Evolutionary conservation across 2,329 filamentous ascomycete species (phyloP), one percentile per base, ranked within the genome.

Genomic region (Gliomastix tumulicola): DNA sequence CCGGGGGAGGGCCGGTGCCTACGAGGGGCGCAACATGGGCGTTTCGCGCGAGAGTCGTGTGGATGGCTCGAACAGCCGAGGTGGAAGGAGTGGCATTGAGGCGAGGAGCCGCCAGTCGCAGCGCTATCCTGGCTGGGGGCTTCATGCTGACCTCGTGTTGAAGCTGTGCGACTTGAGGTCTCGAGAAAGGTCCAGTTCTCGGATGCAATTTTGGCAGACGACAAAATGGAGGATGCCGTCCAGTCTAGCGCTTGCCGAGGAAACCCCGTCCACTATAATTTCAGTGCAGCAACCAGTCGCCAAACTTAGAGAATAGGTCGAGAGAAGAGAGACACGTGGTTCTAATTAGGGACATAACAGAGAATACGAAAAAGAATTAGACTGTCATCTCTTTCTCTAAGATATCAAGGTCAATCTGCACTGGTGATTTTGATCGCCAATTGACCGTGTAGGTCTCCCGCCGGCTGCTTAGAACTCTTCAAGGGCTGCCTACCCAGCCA

Each of bases 1-100:
- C 61, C 4, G 78, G 77, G 7, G 78, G 77, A 37, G 78, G 77
- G 3, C 77, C 76, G 22, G 71, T 65, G 42, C 71, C 71, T 43
- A 74, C 65, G 43, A 76, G 60, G 30, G 74, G 66, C 20, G 63
- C 63, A 41, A 75, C 70, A 44, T 66, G 62, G 34, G 71, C 71
- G 17, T 62, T 46, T 38, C 57, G 53, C 34, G 47, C 44, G 39
- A 49, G 41, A 30, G 54, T 54, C 34, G 53, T 49, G 43, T 59
- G 60, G 41, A 67, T 44, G 5, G 55, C 40, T 10, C 56, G 51
- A 37, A 45, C 23, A 25, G 43, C 21, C 20, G 40, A 21, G n/a
- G 42, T 38, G 30, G 41, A 30, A 25, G 27, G 28, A 37, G 31
- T 3, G 42, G 44, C 38, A 42, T 13, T 25, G 7, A 47, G 45